Evolutionary conservation across 1,139 yeast genomes (phyloP), one percentile per base, ranked within the genome.

Genomic region (Yamadazyma atlantica): DNA sequence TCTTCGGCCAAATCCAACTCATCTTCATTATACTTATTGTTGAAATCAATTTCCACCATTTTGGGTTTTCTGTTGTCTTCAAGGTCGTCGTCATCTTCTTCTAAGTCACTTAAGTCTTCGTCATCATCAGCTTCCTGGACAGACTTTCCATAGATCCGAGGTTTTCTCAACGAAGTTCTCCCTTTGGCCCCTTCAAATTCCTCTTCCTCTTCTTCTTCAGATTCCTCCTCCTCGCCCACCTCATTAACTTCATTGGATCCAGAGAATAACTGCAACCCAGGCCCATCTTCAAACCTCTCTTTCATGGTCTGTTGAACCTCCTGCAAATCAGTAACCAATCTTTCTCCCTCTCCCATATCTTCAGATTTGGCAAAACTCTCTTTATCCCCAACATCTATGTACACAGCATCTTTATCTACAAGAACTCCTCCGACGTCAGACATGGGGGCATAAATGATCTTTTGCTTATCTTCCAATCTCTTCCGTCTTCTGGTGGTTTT

Each of bases 361-460:
- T 80, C 80, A 34, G 85, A 89, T 4, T 78, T 72, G 14, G 75
- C 80, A 57, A 85, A 85, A 48, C 60, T 66, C 57, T 67, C 80
- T 46, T 58, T 64, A 51, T 48, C 71, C 3, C 96, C 97, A 34
- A 90, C 83, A 56, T 94, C 97, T 45, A 94, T 88, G 54, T 90
- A 78, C 2, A 94, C 98, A 3, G 98, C 97, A 68, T 94, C 98
- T 57, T 85, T 90, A 64, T 94, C 99, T 44, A 94, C 89, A 46
- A 92, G 71, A 25, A 94, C 95, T 56, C 99, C 99, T 39, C 97
- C 97, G 18, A 92, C 97, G 62, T 94, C 97, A 35, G 97, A 87
- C 98, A 94, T 92, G 38, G 99, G 99, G 0, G 98, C 99, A 59
- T 94, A 94, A 2, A 94, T 89, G 49, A 89, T 81, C 61, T 90